phyloP scores from a whole-genome alignment of 306 rosid genomes.

The Trichosanthes cucumerina region DNA sequence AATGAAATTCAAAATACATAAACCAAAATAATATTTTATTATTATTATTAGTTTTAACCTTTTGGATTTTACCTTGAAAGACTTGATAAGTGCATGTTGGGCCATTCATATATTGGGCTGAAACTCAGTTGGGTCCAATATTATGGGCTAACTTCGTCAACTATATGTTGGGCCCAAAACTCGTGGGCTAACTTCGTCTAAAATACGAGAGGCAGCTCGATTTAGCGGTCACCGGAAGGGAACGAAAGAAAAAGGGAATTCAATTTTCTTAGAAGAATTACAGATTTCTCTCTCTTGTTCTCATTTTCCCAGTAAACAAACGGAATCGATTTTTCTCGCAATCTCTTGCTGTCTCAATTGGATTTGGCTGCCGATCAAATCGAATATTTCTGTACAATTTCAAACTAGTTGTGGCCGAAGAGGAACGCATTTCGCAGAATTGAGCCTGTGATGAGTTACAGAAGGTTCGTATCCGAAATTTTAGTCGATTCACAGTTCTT shows the following conservation, averaged over 20 bases:
- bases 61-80: neutral
- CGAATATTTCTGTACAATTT: neutral
- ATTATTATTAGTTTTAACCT: too few species aligned
- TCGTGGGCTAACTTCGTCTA: neutral
- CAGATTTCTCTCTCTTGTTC: neutral
- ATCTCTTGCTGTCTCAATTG: neutral
- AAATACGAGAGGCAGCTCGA: neutral
- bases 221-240: neutral
- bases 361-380: neutral
- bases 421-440: constrained; percentile 12
- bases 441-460: constrained; percentile 44
- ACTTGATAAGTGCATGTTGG: neutral
- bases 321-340: neutral
- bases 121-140: neutral
- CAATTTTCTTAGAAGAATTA: neutral
- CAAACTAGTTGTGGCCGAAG: neutral
- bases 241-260: neutral
- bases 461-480: constrained; percentile 49
- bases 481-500: neutral
- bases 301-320: neutral
- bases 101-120: neutral
- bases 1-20: too few species aligned
- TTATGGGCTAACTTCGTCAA: neutral
- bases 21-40: too few species aligned
- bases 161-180: neutral